phyloP scores from a whole-genome alignment of 2,329 filamentous ascomycete species.

The Chrysoporthe cubensis region DNA sequence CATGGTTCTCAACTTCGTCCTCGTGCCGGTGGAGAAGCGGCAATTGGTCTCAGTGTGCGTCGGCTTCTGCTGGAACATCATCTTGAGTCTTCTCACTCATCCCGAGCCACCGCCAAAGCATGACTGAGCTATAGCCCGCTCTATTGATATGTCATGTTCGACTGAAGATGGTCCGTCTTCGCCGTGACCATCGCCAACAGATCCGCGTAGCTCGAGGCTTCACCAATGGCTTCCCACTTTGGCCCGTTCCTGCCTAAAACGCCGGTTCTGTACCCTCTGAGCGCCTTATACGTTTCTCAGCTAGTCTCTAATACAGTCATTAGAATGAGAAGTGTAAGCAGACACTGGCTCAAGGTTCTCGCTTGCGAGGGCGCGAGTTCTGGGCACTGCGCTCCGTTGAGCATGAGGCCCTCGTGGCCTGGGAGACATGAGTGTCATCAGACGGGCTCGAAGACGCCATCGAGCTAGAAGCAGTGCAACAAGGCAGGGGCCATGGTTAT shows the following conservation, averaged over 20 bases:
- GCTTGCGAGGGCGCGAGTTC: no score
- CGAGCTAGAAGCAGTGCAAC: not conserved
- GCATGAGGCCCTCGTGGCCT: no score
- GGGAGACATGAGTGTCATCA: no score
- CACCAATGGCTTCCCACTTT: no score
- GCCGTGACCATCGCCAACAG: not conserved
- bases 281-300: no score
- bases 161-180: not conserved
- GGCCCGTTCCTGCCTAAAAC: no score
- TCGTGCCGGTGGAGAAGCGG: slow-evolving; percentile 34
- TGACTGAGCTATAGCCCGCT: slow-evolving; percentile 7
- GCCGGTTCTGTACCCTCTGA: no score
- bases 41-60: slow-evolving; percentile 34
- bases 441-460: no score
- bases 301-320: no score
- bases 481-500: not conserved
- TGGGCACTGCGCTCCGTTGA: no score
- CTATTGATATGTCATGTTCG: not conserved
- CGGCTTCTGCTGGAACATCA: slow-evolving; percentile 36
- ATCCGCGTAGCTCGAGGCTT: not conserved
- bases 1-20: slow-evolving; percentile 34
- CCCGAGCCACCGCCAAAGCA: slow-evolving; percentile 26
- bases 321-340: no score
- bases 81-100: slow-evolving; percentile 30
- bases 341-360: no score